Base-by-base conservation (phyloP, 2,329 filamentous ascomycete species). In the Phialophora chinensis region DNA sequence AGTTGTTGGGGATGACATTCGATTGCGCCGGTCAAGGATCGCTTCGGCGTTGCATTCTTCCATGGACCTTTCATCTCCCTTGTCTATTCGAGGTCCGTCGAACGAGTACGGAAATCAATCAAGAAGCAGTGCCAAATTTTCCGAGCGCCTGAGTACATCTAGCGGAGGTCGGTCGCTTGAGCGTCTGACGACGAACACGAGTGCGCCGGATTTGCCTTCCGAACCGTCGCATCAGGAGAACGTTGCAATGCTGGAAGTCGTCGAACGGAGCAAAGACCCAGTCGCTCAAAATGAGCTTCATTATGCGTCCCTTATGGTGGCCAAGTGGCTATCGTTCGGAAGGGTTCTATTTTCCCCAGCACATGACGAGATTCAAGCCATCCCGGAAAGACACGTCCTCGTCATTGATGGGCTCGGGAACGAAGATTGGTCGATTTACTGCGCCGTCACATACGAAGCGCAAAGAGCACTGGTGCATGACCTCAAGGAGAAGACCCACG, bases 31-130 rank as follows among this genome's bases (percentile, higher is more conserved):
- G 14, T 86, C 84, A 14, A 79, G 79, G 57, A 81, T 87, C 60
- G 79, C 82, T 33, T 80, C 82, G 20, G 83, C 83, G 2, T 71
- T 85, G 33, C 82, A 84, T 66, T 79, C 81, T 0, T 81, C 82
- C 0, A 77, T 81, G 56, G 79, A 79, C 17, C 83, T 82, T 1
- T 82, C 82, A 2, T 84, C 84, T 1, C 83, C 85, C 20, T 78
- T 83, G 25, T 86, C 85, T 1, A 78, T 86, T 47, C 83, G 81
- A 52, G 84, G 87, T 25, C 80, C 86, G 50, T 78, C 85, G 47
- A 81, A 81, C 49, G 81, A 80, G n/a, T 84, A 86, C 70, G 81
- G 79, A 31, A 80, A 75, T 44, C 69, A 71, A 8, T 71, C 72
- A 44, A 72, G 72, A 14, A 72, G 72, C 17, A 74, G 70, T 44